These are phyloP conservation scores for Pogostemon cablin DNA, from an alignment of 257 asterid genomes.

Conservation along the genomic window DNA sequence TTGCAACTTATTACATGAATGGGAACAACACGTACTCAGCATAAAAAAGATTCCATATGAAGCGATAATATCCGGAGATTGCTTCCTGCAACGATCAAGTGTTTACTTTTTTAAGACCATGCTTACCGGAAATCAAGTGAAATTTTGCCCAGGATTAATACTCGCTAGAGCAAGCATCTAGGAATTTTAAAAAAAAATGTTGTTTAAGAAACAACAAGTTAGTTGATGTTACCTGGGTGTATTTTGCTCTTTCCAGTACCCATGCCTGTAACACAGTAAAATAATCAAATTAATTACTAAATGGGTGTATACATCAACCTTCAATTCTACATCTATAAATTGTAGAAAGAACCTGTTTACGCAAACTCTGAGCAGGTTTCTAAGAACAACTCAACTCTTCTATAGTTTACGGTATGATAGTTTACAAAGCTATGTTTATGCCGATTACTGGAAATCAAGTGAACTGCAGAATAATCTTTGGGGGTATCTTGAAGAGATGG, in stretches of 20 bases:
- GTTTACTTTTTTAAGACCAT: background rate
- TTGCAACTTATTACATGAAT: slow-evolving; percentile 55
- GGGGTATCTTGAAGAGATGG: background rate
- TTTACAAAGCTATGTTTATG: background rate
- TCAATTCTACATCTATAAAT: background rate
- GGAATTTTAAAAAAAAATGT: background rate
- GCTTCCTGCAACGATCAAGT: slow-evolving; percentile 75
- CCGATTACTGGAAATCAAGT: background rate
- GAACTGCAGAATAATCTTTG: background rate
- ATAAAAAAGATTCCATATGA: slow-evolving; percentile 93
- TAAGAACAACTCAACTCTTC: background rate
- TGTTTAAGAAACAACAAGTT: background rate
- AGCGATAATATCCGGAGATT: slow-evolving; percentile 71
- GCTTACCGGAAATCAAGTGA: too few species aligned
- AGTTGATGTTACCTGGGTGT: slow-evolving; percentile 61
- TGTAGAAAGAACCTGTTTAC: background rate
- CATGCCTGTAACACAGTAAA: slow-evolving; percentile 58
- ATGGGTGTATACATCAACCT: slow-evolving; percentile 4
- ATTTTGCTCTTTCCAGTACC: slow-evolving; percentile 79
- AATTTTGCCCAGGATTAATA: too few species aligned
- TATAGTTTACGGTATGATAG: background rate
- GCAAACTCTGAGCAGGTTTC: background rate
- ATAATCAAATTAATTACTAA: slow-evolving; percentile 3
- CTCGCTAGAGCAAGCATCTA: background rate
- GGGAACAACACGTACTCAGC: slow-evolving; percentile 89